Percentiles rank a stretch among this genome's conserved stretches.
phyloP scores from a whole-genome alignment of 352 stramenopile genomes.

The Pythium insidiosum region DNA sequence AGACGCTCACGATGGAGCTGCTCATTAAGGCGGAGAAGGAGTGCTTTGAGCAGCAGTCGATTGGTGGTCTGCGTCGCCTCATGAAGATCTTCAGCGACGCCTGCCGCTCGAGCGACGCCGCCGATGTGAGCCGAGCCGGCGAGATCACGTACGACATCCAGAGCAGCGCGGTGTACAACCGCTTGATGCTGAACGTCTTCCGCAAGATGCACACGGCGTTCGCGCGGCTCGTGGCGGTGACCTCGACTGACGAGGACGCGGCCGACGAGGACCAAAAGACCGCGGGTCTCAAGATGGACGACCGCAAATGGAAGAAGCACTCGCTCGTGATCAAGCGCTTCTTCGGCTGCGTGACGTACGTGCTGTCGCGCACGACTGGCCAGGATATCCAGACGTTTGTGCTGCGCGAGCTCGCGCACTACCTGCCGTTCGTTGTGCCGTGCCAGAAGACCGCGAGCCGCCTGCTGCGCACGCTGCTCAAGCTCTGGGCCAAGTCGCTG shows the following conservation, averaged over 20 bases:
- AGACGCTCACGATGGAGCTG: conserved; percentile 67
- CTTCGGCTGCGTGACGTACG: conserved; percentile 88
- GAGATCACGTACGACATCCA: conserved; percentile 90
- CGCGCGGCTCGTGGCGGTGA: conserved; percentile 55
- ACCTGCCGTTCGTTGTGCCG: conserved; percentile 61
- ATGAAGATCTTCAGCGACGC: conserved; percentile 93
- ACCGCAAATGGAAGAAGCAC: conserved; percentile 78
- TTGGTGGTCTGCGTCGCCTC: conserved; percentile 86
- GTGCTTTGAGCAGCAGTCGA: conserved; percentile 83
- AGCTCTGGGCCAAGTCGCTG: conserved; percentile 81
- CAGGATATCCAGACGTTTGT: conserved; percentile 80
- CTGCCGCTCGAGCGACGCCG: conserved; percentile 88
- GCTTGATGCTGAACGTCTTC: conserved; percentile 92
- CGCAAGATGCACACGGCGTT: conserved; percentile 85
- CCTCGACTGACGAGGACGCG: too few species aligned
- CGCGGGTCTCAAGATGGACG: conserved; percentile 41
- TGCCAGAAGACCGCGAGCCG: conserved; percentile 57
- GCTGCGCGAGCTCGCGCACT: conserved; percentile 69
- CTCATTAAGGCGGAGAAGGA: conserved; percentile 80
- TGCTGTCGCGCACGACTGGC: conserved; percentile 84
- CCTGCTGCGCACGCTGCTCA: conserved; percentile 78
- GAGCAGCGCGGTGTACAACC: conserved; percentile 92
- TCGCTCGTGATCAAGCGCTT: conserved; percentile 87
- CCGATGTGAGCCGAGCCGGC: conserved; percentile 49
- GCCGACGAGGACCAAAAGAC: conserved; percentile 21